phyloP scores from a whole-genome alignment of 1,139 yeast genomes.

The Saccharomycopsis crataegensis region DNA sequence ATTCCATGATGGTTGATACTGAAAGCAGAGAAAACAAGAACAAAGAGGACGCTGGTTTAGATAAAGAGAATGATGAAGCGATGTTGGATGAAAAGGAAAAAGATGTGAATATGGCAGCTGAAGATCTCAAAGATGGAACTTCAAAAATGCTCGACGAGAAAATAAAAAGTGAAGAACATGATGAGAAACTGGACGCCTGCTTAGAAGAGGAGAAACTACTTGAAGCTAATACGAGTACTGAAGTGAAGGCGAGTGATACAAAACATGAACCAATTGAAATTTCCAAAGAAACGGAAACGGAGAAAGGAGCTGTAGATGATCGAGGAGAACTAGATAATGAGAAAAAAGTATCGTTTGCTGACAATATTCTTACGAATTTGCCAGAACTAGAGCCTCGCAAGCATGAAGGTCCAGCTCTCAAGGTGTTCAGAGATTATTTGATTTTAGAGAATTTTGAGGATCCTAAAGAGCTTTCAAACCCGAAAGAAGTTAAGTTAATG shows the following conservation, averaged over 20 bases:
- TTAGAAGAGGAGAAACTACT: neutral
- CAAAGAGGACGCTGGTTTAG: neutral
- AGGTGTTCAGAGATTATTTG: constrained; percentile 44
- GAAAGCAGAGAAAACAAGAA: neutral
- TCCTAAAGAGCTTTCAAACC: constrained; percentile 29
- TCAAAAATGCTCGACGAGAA: neutral
- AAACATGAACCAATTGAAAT: neutral
- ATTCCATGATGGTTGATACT: no score
- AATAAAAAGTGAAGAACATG: neutral
- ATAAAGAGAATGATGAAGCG: neutral
- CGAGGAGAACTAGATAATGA: no score
- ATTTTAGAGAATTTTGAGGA: constrained; percentile 37
- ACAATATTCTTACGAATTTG: no score
- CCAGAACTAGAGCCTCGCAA: no score
- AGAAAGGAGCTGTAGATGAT: neutral
- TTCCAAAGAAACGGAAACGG: neutral
- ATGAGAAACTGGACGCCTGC: neutral
- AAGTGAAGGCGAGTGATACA: neutral
- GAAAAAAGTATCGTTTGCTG: no score
- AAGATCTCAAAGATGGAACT: neutral
- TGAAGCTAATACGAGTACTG: neutral
- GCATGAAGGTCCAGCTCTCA: constrained; percentile 61
- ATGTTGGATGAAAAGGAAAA: neutral
- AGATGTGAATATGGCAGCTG: neutral
- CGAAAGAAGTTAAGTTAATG: constrained; percentile 35